phyloP scores from a whole-genome alignment of 176 grass and related monocot species.

The Chloris gayana region DNA sequence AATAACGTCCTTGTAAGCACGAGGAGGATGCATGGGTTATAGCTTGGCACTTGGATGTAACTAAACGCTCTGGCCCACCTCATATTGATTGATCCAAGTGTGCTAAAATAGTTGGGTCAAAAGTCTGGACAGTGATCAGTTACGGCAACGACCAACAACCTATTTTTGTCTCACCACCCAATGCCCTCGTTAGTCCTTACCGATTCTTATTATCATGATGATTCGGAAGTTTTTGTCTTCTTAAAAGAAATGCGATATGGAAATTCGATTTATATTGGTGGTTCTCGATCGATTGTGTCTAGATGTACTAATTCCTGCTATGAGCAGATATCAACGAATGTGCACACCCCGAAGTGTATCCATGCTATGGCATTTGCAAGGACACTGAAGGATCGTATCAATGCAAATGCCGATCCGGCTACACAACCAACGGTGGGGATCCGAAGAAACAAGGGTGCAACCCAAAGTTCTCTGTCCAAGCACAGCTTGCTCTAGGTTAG shows the following conservation, averaged over 20 bases:
- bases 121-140: background rate
- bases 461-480: background rate
- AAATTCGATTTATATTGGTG: background rate
- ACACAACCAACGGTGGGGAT: background rate
- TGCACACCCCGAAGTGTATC: background rate
- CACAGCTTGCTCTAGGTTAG: conserved; percentile 13
- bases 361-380: conserved; percentile 1
- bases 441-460: conserved; percentile 4
- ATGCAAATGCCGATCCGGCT: background rate
- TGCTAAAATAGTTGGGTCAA: background rate
- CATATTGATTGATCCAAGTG: background rate
- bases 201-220: no score
- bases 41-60: background rate
- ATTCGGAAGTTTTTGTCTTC: no score
- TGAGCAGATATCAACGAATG: conserved; percentile 8
- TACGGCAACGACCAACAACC: no score
- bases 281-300: no score
- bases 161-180: no score
- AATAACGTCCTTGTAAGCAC: no score
- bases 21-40: no score
- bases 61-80: background rate
- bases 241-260: background rate
- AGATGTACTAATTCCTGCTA: background rate
- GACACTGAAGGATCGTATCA: background rate
- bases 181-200: no score